Percentiles rank a stretch among this genome's conserved stretches.
Evolutionary conservation across 1,284 basidiomycete species (phyloP).

Genomic region (Cryptococcus sp.): DNA sequence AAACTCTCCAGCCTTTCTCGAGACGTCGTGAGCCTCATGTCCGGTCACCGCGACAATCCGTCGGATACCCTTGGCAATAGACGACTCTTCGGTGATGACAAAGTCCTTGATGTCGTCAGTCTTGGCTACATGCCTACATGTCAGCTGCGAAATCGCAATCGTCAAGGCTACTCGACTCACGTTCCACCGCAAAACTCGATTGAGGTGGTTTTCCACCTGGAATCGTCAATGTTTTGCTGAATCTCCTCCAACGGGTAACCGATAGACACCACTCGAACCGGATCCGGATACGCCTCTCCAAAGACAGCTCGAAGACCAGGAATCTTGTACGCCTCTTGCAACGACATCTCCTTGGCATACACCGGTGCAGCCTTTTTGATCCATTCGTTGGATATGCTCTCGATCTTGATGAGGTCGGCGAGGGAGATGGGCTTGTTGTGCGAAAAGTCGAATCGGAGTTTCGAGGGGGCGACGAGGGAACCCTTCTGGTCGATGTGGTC

Average conservation of each 20-base stretch:
- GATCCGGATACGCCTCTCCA: slow-evolving; percentile 95
- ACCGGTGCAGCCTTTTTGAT: slow-evolving; percentile 84
- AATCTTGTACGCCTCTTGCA: slow-evolving; percentile 79
- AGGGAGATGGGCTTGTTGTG: slow-evolving; percentile 81
- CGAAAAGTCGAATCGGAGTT: slow-evolving; percentile 97
- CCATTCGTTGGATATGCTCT: slow-evolving; percentile 79
- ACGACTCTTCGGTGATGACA: slow-evolving; percentile 89
- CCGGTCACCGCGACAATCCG: slow-evolving; percentile 93
- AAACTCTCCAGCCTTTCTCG: slow-evolving; percentile 63
- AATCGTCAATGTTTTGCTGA: slow-evolving; percentile 72
- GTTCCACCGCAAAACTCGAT: slow-evolving; percentile 99
- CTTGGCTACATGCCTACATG: slow-evolving; percentile 78
- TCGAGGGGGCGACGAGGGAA: slow-evolving; percentile 89
- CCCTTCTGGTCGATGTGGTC: slow-evolving; percentile 98
- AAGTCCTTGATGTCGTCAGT: slow-evolving; percentile 96
- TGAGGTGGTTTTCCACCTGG: slow-evolving; percentile 83
- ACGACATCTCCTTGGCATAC: slow-evolving; percentile 76
- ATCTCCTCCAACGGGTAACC: slow-evolving; percentile 86
- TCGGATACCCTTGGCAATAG: slow-evolving; percentile 96
- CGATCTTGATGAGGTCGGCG: slow-evolving; percentile 75
- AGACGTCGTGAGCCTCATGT: slow-evolving; percentile 80
- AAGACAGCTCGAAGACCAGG: slow-evolving; percentile 94
- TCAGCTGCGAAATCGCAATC: neutral
- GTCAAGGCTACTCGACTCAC: slow-evolving; percentile 51
- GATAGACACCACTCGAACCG: slow-evolving; percentile 88